Base-by-base conservation (phyloP, 257 asterid genomes). In the Thymus quinquecostatus region DNA sequence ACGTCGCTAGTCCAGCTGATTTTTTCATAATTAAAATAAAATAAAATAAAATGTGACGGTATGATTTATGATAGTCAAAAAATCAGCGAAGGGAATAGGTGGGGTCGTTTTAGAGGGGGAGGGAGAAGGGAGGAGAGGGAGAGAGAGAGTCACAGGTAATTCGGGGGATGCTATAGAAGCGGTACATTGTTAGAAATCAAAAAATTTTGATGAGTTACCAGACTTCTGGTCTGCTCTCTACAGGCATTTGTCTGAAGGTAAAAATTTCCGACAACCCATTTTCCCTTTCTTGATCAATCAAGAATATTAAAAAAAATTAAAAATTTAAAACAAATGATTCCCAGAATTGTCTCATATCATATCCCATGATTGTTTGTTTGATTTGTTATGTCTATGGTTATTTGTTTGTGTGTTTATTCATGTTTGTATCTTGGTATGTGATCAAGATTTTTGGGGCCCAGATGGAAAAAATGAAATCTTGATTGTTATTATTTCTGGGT, bases 231-330 rank as follows among this genome's bases (percentile, higher is more conserved):
- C 74, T 85, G 81, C 83, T 71, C 82, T 65, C 68, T 82, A 68
- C 86, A 75, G 83, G 83, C 80, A 79, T 86, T 85, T 73, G 71
- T 88, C 85, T 80, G 84, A 78, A 90, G 97, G 95, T 90, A 63
- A 71, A 51, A 68, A 34, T 30, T 32, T 49, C 68, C 30, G 30
- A 69, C 27, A 12, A 27, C 58, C 66, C 57, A 34, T 44, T 71
- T 60, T 38, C 41, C 27, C 6, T 58, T 28, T 28, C 51, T 65
- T 79, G 5, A 28, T 49, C 6, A 11, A 44, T 58, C 77, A 79
- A 34, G 64, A 58, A 30, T 28, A 47, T 29, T 14, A n/a, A 51
- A 14, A 50, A 3, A 50, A 5, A 49, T 21, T 21, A 13, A 11
- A 48, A 12, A 12, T 49, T 14, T 49, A 21, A 21, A 21, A 21